Conservation (phyloP, 1,284 basidiomycete genomes). For the Peniophora sp. region DNA sequence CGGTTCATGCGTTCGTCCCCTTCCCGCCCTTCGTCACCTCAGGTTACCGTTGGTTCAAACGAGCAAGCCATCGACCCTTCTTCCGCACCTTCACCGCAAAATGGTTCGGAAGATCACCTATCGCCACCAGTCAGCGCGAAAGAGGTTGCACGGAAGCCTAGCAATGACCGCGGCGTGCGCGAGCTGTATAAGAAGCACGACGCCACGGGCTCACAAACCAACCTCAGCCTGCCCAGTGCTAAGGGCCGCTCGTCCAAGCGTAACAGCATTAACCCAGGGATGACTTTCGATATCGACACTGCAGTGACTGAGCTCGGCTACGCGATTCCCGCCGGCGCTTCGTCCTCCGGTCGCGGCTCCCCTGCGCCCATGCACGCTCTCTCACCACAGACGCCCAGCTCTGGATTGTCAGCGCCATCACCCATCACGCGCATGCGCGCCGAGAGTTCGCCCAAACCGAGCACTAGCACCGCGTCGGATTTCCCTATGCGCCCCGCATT, state of each 20-base stretch:
- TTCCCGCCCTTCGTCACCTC: conserved; percentile 7
- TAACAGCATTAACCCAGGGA: conserved; percentile 12
- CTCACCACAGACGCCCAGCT: too few species aligned
- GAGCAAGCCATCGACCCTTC: background rate
- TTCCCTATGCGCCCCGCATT: conserved; percentile 1
- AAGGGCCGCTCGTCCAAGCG: conserved; percentile 9
- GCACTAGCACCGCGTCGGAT: background rate
- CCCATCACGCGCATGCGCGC: conserved; percentile 2
- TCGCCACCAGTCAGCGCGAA: conserved; percentile 15
- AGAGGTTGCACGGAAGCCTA: conserved; percentile 37
- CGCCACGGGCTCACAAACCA: conserved; percentile 11
- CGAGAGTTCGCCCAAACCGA: conserved; percentile 3
- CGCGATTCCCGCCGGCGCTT: conserved; percentile 1
- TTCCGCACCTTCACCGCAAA: background rate
- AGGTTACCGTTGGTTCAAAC: background rate
- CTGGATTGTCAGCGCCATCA: background rate
- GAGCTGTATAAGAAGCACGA: conserved; percentile 29
- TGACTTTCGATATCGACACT: conserved; percentile 9
- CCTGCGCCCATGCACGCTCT: too few species aligned
- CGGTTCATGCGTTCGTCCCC: background rate
- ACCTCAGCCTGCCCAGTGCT: conserved; percentile 14
- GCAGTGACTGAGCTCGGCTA: conserved; percentile 1
- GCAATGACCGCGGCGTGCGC: conserved; percentile 52
- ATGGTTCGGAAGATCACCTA: conserved; percentile 5
- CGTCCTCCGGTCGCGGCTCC: background rate